These are phyloP conservation scores for Fusarium decemcellulare DNA, from an alignment of 2,329 filamentous ascomycete genomes.

Conservation along the genomic window DNA sequence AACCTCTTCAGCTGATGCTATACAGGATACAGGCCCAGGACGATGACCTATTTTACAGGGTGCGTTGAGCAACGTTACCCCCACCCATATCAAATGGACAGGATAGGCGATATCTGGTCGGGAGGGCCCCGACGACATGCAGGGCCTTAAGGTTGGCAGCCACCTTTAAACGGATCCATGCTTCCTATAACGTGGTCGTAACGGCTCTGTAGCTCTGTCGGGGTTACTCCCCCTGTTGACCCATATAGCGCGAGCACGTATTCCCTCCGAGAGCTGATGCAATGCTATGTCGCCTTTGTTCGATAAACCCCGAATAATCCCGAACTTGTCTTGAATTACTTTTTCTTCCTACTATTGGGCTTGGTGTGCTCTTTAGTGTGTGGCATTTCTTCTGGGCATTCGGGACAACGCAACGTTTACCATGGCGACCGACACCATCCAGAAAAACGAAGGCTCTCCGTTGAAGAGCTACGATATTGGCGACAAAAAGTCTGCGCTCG, in stretches of 20 bases:
- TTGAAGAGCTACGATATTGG: not conserved
- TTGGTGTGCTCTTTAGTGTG: not conserved
- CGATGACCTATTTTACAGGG: too few relatives aligned
- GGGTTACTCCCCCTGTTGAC: not conserved
- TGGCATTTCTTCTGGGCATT: not conserved
- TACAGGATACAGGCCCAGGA: too few relatives aligned
- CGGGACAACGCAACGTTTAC: not conserved
- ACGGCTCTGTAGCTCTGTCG: not conserved
- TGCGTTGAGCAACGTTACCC: not conserved
- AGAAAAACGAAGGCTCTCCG: not conserved
- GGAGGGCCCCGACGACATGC: not conserved
- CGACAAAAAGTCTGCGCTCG: not conserved
- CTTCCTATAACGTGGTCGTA: slow-evolving; percentile 1
- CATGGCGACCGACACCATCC: not conserved
- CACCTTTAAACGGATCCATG: not conserved
- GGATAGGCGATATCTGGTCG: not conserved
- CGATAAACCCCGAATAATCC: slow-evolving; percentile 2
- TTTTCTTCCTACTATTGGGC: not conserved
- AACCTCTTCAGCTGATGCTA: too few relatives aligned
- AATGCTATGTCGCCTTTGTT: not conserved
- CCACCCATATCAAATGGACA: not conserved
- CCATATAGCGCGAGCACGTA: slow-evolving; percentile 3
- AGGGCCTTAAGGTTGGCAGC: not conserved
- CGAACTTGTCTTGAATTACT: not conserved
- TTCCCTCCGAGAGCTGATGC: slow-evolving; percentile 1